phyloP scores from a whole-genome alignment of 345 rosid genomes.

The Eucalyptus sideroxylon region DNA sequence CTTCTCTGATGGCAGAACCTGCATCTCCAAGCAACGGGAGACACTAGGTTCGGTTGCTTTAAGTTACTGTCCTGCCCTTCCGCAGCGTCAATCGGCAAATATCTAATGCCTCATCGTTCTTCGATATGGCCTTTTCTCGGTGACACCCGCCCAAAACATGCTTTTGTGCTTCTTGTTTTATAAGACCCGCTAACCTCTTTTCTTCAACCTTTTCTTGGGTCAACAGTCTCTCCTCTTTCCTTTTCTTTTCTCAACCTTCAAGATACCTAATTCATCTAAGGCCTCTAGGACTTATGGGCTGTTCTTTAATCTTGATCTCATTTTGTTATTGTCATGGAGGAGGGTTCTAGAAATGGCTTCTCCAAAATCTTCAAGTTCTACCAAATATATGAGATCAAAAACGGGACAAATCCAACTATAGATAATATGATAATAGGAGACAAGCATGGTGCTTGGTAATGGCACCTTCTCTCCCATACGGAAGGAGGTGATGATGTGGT shows the following conservation, averaged over 20 bases:
- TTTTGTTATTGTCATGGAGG: neutral
- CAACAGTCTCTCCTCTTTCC: constrained; percentile 11
- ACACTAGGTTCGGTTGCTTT: constrained; percentile 75
- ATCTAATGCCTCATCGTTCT: constrained; percentile 41
- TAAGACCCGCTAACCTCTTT: constrained; percentile 24
- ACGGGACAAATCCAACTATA: neutral
- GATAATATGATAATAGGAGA: neutral
- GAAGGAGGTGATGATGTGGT: neutral
- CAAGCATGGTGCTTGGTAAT: neutral
- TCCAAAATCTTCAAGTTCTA: constrained; percentile 36
- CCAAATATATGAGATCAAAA: constrained; percentile 38
- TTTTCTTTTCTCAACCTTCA: neutral
- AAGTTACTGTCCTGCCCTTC: constrained; percentile 51
- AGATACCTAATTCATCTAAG: constrained; percentile 31
- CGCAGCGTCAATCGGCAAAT: constrained; percentile 40
- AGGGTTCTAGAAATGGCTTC: constrained; percentile 7
- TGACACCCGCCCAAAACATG: constrained; percentile 30
- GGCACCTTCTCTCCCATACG: neutral
- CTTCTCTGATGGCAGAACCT: constrained; percentile 51
- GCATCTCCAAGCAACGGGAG: constrained; percentile 34
- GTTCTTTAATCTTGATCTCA: neutral
- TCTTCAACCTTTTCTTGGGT: constrained; percentile 15
- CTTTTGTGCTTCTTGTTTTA: constrained; percentile 51
- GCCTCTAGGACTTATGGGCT: constrained; percentile 35
- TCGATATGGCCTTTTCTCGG: constrained; percentile 21